These are phyloP conservation scores for Saussurea involucrata DNA, from an alignment of 129 eudicot genomes.

Conservation along the genomic window DNA sequence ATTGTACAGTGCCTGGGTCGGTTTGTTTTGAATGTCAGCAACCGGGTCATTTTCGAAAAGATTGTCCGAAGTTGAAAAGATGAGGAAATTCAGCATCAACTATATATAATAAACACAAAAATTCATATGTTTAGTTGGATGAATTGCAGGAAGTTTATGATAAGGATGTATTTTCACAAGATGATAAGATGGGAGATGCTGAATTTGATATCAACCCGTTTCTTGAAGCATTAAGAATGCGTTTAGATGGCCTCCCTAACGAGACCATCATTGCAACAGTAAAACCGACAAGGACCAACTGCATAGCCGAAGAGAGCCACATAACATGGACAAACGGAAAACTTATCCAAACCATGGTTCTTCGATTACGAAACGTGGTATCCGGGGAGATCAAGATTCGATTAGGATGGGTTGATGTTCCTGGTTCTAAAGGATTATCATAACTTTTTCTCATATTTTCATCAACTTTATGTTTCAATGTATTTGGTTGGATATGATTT, in stretches of 20 bases:
- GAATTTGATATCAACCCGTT: constrained; percentile 51
- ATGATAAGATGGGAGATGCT: constrained; percentile 57
- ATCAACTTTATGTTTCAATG: background rate
- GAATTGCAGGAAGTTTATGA: constrained; percentile 45
- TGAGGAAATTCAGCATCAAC: too few relatives aligned
- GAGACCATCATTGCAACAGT: constrained; percentile 42
- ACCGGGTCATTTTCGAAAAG: too few relatives aligned
- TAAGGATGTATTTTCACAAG: constrained; percentile 39
- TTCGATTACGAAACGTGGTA: constrained; percentile 40
- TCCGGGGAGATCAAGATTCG: constrained; percentile 48
- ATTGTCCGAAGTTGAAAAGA: too few relatives aligned
- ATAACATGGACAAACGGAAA: constrained; percentile 40
- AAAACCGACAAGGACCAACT: constrained; percentile 45
- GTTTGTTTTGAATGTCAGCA: too few relatives aligned
- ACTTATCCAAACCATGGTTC: constrained; percentile 45
- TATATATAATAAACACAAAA: too few relatives aligned
- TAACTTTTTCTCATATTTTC: background rate
- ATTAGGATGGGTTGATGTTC: constrained; percentile 48
- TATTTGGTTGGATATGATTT: background rate
- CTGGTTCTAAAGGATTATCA: constrained; percentile 33
- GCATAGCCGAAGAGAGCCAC: constrained; percentile 51
- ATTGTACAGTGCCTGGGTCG: too few relatives aligned
- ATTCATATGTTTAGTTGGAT: background rate
- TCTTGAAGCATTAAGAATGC: constrained; percentile 36
- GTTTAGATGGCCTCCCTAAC: constrained; percentile 22